Evolutionary conservation across 768 basidiomycete species (phyloP).

Genomic region (Trametes punicea): DNA sequence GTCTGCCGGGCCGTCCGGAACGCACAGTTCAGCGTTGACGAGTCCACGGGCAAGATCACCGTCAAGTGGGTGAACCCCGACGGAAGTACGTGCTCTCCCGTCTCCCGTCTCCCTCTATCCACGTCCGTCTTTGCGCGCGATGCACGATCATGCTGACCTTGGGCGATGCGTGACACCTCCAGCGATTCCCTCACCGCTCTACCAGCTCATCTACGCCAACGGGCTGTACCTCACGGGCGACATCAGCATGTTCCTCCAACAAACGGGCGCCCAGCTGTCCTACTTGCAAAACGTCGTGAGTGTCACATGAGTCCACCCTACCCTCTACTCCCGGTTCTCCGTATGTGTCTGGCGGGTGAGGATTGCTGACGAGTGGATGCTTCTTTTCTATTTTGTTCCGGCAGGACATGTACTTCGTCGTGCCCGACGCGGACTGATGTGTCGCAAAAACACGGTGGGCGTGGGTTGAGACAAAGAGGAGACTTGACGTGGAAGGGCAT

Average conservation of each 20-base stretch:
- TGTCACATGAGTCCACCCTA: no score
- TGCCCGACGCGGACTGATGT: no score
- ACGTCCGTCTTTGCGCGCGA: no score
- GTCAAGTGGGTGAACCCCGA: neutral
- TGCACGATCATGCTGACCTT: no score
- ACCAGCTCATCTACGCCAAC: neutral
- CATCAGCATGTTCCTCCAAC: neutral
- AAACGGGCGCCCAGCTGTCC: neutral
- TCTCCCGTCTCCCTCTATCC: no score
- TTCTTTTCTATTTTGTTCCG: no score
- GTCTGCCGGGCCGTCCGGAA: no score
- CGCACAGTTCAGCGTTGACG: neutral
- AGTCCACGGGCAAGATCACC: neutral
- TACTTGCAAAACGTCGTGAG: neutral
- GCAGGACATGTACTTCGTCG: slow-evolving; percentile 1
- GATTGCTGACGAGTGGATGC: neutral
- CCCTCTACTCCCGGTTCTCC: neutral
- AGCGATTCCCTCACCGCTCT: neutral
- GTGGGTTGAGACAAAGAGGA: no score
- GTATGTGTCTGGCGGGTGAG: neutral
- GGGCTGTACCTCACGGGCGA: neutral
- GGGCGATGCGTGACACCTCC: no score
- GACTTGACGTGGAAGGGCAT: no score
- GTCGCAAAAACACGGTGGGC: no score
- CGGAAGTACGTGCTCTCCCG: neutral